Base-by-base conservation (phyloP, 805 yeast species). In the Ogataea zsoltii region DNA sequence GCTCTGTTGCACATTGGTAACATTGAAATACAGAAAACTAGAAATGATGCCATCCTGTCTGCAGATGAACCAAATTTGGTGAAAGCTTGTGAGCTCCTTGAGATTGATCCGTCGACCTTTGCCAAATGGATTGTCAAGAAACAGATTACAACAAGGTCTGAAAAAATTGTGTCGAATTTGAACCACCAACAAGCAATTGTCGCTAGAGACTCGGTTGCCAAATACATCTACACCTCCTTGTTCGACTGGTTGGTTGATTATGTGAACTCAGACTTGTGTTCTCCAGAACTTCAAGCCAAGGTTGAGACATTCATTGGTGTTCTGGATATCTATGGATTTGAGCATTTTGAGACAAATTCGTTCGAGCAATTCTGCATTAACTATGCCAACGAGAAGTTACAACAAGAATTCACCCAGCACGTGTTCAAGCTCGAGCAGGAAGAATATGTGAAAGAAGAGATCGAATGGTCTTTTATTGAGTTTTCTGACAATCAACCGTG, bases 341-440 rank as follows among this genome's bases (percentile, higher is more conserved):
- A 92, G 68, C 97, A 92, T 68, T 92, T 92, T 65, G 91, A 88
- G 55, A 83, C 80, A 59, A 92, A 92, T 69, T 90, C 97, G 7
- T 92, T 92, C 61, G 99, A 92, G 69, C 99, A 92, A 68, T 92
- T 92, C 68, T 92, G 99, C 72, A 91, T 91, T 69, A 91, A 91
- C 66, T 91, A 91, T 66, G 97, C 97, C 36, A 91, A 91, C 68
- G 99, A 92, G 71, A 92, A 92, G 69, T 76, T 92, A 58, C 98
- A 92, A 69, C 98, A 92, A 68, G 97, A 92, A 66, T 92, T 92
- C 69, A 92, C 91, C 60, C 97, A 90, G 71, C 97, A 92, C 61
- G 97, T 92, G 43, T 92, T 92, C 79, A 92, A 92, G 64, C 77
- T 94, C 50, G 99, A 92, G 65, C 98, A 94, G 72, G 96, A 91